Conservation (phyloP, 148 eudicot genomes). For the Cornus controversa region DNA sequence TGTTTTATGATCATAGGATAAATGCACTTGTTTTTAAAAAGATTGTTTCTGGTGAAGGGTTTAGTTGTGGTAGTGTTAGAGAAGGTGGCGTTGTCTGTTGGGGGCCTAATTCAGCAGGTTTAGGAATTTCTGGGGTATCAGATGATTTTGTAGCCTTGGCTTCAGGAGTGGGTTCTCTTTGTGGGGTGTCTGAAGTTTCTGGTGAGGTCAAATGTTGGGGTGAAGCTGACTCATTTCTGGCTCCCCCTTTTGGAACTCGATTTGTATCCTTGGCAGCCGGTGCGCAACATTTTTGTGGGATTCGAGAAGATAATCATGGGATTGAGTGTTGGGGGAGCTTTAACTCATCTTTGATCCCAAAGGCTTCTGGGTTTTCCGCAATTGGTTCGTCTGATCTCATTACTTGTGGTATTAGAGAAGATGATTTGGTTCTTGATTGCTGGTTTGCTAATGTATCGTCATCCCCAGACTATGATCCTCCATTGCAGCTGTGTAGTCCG, state of each 20-base stretch:
- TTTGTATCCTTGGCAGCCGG: constrained; percentile 71
- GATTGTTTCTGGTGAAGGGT: constrained; percentile 85
- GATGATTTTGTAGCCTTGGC: constrained; percentile 44
- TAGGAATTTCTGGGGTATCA: constrained; percentile 34
- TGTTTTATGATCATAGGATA: constrained; percentile 49
- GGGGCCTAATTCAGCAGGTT: constrained; percentile 68
- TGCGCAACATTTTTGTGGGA: constrained; percentile 76
- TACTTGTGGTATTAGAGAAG: constrained; percentile 80
- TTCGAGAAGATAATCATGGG: constrained; percentile 75
- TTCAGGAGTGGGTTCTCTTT: constrained; percentile 50
- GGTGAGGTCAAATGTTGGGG: constrained; percentile 81
- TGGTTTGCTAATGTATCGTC: constrained; percentile 51
- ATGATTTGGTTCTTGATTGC: constrained; percentile 85
- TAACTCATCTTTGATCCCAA: constrained; percentile 66
- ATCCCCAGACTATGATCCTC: constrained; percentile 60
- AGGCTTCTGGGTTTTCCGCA: constrained; percentile 62
- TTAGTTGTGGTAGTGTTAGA: constrained; percentile 58
- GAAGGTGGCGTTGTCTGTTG: constrained; percentile 67
- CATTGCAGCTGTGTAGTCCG: constrained; percentile 90
- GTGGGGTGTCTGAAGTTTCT: constrained; percentile 56
- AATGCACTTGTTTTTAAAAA: constrained; percentile 35
- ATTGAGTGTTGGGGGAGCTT: constrained; percentile 86
- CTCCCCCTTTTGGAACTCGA: constrained; percentile 44
- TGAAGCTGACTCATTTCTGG: constrained; percentile 19
- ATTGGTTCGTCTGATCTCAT: constrained; percentile 62